Evolutionary conservation across 2,329 filamentous ascomycete species (phyloP), one percentile per base, ranked within the genome.

Genomic region (Lachnellula willkommii): DNA sequence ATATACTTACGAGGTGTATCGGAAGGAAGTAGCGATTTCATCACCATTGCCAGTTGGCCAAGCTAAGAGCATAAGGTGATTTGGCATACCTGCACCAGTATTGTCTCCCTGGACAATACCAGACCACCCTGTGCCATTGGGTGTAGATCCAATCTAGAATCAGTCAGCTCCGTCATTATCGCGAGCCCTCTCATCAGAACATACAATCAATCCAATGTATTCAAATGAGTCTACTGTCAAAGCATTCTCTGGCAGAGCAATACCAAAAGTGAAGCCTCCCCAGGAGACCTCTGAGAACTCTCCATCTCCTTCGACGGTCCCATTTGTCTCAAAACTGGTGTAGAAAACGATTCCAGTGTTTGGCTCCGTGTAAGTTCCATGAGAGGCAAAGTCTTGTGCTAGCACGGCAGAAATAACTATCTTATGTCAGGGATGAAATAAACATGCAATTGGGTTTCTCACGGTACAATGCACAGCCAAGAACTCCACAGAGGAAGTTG

Each of bases 181-280:
- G 26, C 14, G 8, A 36, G 9, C 20, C 17, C 12, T 39, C 6
- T 15, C 22, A 12, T n/a, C 3, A 1, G 50, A 52, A 53, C 75
- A 61, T 61, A 83, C 82, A 48, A 84, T 70, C 50, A 80, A 75
- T 39, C 82, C 83, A 55, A 85, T 80, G 61, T 83, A 84, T 65
- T 85, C 83, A 46, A 71, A 75, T 5, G 75, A 73, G 52, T 78
- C 75, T 22, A 66, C 74, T 0, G 70, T 75, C 47, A 77, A 60
- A 1, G 78, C 79, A 64, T 77, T 70, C 15, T 68, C 61, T 5
- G 82, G 82, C 15, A 85, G 70, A 2, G 78, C 78, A 51, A 85
- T 63, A 64, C 82, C 82, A 50, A 80, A 80, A 35, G 75, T 77
- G 50, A 79, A 73, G 37, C 76, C 75, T 54, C 75, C 78, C 50